These are phyloP conservation scores for Aspergillus saccharolyticus DNA, from an alignment of 495 filamentous ascomycete species.

Conservation along the genomic window DNA sequence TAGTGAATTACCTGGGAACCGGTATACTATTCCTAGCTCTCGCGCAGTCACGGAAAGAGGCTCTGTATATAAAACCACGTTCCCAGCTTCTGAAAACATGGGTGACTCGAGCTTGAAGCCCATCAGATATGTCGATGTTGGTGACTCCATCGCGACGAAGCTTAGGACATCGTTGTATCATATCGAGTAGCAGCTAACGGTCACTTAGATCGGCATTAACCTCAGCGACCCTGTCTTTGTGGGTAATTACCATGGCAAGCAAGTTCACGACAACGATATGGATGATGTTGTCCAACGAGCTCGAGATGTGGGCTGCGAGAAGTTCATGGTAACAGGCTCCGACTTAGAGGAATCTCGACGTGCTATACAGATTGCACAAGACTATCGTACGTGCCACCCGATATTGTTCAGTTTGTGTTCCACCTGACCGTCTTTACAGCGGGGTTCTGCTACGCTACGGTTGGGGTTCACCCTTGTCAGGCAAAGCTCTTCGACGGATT, in stretches of 20 bases:
- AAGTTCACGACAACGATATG: conserved; percentile 75
- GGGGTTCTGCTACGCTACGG: conserved; percentile 76
- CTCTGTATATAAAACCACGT: conserved; percentile 9
- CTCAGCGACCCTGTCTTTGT: conserved; percentile 81
- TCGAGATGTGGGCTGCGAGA: conserved; percentile 67
- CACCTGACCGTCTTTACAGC: conserved; percentile 30
- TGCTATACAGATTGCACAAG: conserved; percentile 66
- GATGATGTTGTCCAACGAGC: conserved; percentile 71
- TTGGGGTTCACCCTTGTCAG: conserved; percentile 89
- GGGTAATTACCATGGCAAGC: conserved; percentile 77
- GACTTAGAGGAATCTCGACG: conserved; percentile 70
- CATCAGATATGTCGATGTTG: conserved; percentile 44
- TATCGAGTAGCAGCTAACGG: conserved; percentile 5
- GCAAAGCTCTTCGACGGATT: conserved; percentile 62
- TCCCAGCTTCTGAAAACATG: conserved; percentile 23
- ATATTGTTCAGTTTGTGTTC: neutral
- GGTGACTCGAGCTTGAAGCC: conserved; percentile 27
- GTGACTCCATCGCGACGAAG: conserved; percentile 8
- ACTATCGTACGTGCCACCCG: conserved; percentile 55
- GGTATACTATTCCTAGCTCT: conserved; percentile 1
- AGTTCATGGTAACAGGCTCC: conserved; percentile 92
- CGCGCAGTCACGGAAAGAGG: neutral
- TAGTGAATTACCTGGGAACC: neutral
- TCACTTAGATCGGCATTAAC: conserved; percentile 78
- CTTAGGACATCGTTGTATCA: conserved; percentile 7